Evolutionary conservation across 208 protist genomes (phyloP), one percentile per base, ranked within the genome.

Genomic region (Trypanosoma brucei): DNA sequence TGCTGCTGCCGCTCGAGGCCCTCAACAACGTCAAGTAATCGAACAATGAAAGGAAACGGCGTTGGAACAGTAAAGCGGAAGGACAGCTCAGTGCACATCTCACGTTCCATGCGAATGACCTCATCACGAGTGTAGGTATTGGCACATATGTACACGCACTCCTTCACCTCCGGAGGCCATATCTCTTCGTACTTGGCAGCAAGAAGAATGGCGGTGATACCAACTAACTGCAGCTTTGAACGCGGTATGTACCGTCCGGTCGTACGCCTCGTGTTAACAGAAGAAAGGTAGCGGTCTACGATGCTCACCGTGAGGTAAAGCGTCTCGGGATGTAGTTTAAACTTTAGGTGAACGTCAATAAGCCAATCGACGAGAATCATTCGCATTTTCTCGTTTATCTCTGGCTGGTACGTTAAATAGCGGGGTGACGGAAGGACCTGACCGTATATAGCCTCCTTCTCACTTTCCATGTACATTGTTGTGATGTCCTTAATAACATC

Each of bases 301-400:
- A 99, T 82, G 72, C 98, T 97, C 39, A 99, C 94, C 22, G 97
- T 84, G 6, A 99, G 82, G 78, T 91, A 99, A 59, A 99, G 87
- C 2, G 98, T 99, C 77, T 99, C 97, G 9, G 92, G 76, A 39
- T 92, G 75, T 49, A 98, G 86, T 73, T 98, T 97, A 79, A 98
- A 99, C 88, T 98, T 97, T 46, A 97, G 74, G 63, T 98, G 93
- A 9, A 99, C 98, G 56, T 98, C 98, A 51, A 99, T 87, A 57
- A 99, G 91, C 98, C 98, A 99, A 81, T 99, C 97, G 14, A 99
- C 85, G 14, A 99, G 79, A 67, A 99, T 98, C 58, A 96, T 86
- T 45, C 98, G 86, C 97, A 99, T 99, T 72, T 97, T 97, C 60
- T 96, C 86, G 69, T 91, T 99, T 46, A 99, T 89, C 61, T 98